Base-by-base conservation (phyloP, 805 yeast genomes). In the Pichia rugopelliculosa region DNA sequence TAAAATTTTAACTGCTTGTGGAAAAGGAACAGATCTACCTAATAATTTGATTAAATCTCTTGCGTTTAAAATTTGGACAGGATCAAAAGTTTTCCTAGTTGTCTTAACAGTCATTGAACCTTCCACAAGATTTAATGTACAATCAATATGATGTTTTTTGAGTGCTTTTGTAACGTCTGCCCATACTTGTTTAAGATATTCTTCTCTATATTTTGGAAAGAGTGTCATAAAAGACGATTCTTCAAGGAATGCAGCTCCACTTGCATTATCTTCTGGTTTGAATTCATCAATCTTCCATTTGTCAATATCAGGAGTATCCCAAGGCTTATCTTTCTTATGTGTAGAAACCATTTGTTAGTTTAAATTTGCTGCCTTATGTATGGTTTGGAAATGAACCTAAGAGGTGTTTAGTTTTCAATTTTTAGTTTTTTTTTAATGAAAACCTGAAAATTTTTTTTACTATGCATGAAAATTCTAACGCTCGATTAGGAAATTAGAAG, bases 51-150 rank as follows among this genome's bases (percentile, higher is more conserved):
- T 88, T 64, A 93, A 74, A 67, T 93, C 99, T 64, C 99, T 79
- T 18, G 98, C 97, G 60, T 89, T 91, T 58, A 93, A 75, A 56
- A 93, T 87, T 45, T 86, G 81, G 7, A 95, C 95, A 0, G 99
- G 99, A 64, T 93, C 99, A 65, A 68, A 93, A 0, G 99, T 90
- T 65, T 91, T 93, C 65, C 96, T 78, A 3, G 98, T 91, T 15
- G 99, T 93, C 58, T 83, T 87, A 17, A 93, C 99, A 0, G 95
- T 83, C 98, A 93, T 93, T 3, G 96, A 83, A 40, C 99, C 99
- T 63, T 93, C 98, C 24, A 93, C 96, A 53, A 93, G 72, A 67
- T 93, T 88, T 53, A 93, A 71, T 36, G 82, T 82, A 66, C 96
- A 87, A n/a, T 84, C 82, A 40, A 93, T 74, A 48, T 86, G 83